These are phyloP conservation scores for Lodderomyces oxycetoniae DNA, from an alignment of 1,139 yeast species.

Conservation along the genomic window DNA sequence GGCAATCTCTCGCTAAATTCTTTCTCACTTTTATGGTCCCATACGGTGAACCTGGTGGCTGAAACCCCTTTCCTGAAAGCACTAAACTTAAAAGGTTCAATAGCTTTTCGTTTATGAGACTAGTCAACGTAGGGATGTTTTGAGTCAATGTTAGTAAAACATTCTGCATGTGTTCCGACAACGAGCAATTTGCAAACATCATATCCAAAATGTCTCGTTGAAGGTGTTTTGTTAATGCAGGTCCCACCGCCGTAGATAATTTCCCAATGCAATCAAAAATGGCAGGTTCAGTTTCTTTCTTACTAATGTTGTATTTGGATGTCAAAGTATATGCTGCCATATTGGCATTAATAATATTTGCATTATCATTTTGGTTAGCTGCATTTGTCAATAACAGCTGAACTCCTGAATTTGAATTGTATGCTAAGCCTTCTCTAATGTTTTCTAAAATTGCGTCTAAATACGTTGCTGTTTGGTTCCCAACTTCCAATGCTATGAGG, in stretches of 20 bases:
- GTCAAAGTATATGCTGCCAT: constrained; percentile 24
- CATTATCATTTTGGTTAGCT: constrained; percentile 18
- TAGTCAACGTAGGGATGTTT: constrained; percentile 76
- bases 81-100: constrained; percentile 71
- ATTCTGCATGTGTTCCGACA: constrained; percentile 74
- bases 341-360: constrained; percentile 10
- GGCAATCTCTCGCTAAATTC: constrained; percentile 66
- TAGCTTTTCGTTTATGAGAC: constrained; percentile 64
- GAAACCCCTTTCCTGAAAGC: constrained; percentile 77
- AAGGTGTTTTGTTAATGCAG: constrained; percentile 87
- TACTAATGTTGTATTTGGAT: constrained; percentile 55
- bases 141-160: constrained; percentile 64
- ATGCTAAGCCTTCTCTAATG: constrained; percentile 73
- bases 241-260: constrained; percentile 85
- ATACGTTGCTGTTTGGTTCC: constrained; percentile 83
- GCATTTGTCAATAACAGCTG: constrained; percentile 44
- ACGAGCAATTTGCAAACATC: constrained; percentile 72
- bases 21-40: constrained; percentile 60
- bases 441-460: constrained; percentile 81
- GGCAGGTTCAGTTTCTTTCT: constrained; percentile 79
- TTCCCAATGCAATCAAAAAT: constrained; percentile 87
- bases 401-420: constrained; percentile 35
- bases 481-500: constrained; percentile 75
- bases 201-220: constrained; percentile 77
- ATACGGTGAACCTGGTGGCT: constrained; percentile 86